phyloP scores from a whole-genome alignment of 768 basidiomycete genomes.

The Cystofilobasidium macerans region DNA sequence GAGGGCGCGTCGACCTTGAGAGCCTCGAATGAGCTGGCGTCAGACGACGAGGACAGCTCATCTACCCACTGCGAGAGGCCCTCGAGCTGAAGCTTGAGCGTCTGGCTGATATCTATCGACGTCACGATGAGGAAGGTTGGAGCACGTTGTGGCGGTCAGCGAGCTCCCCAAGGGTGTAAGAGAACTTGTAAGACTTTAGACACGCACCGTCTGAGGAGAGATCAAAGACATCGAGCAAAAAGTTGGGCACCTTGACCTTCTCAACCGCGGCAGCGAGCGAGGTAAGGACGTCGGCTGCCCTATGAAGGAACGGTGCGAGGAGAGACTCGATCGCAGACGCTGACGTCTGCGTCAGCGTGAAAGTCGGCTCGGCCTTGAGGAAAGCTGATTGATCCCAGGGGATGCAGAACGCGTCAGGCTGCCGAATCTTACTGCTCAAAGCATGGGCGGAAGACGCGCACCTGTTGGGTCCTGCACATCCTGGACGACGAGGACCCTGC shows the following conservation, averaged over 20 bases:
- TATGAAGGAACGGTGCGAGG: slow-evolving; percentile 22
- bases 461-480: slow-evolving; percentile 16
- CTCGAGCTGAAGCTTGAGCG: slow-evolving; percentile 42
- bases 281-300: slow-evolving; percentile 11
- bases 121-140: no score
- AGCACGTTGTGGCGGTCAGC: no score
- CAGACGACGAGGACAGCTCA: slow-evolving; percentile 39
- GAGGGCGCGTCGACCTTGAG: slow-evolving; percentile 50
- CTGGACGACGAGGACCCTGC: slow-evolving; percentile 48
- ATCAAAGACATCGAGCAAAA: slow-evolving; percentile 24
- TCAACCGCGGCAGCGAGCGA: slow-evolving; percentile 2
- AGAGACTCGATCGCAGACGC: neutral
- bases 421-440: neutral
- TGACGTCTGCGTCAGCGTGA: neutral
- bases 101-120: slow-evolving; percentile 31
- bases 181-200: no score
- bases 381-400: slow-evolving; percentile 4
- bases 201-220: slow-evolving; percentile 8
- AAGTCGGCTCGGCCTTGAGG: neutral
- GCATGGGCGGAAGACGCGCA: neutral
- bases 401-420: neutral
- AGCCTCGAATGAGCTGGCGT: slow-evolving; percentile 49
- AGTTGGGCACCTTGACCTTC: slow-evolving; percentile 17
- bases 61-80: slow-evolving; percentile 50
- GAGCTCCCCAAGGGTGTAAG: no score